Percentiles rank a stretch among this genome's conserved stretches.
Conservation (phyloP, 192 early-diverging fungal genomes). For the Coemansia asiatica region DNA sequence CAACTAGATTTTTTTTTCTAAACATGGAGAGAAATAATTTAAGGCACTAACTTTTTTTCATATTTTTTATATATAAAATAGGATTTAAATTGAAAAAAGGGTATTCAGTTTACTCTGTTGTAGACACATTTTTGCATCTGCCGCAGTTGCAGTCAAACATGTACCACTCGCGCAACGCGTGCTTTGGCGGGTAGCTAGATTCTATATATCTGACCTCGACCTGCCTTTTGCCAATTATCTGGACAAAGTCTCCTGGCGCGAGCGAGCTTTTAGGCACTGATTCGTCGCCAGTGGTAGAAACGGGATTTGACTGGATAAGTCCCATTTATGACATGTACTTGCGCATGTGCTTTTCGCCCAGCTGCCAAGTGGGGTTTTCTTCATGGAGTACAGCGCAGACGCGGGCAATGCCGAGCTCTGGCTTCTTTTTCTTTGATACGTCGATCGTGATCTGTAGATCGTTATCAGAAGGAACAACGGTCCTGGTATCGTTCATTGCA, state of each 20-base stretch:
- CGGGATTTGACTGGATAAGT: constrained; percentile 21
- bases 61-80: not conserved
- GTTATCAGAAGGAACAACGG: constrained; percentile 27
- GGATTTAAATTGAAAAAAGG: too few relatives aligned
- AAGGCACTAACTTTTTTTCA: not conserved
- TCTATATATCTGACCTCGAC: constrained; percentile 37
- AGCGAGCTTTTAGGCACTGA: constrained; percentile 33
- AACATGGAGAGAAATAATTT: too few relatives aligned
- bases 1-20: not conserved
- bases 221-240: constrained; percentile 36
- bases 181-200: constrained; percentile 55
- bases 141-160: constrained; percentile 63
- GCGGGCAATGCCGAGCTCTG: constrained; percentile 58
- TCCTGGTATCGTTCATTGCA: constrained; percentile 9
- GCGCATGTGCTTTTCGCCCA: constrained; percentile 64
- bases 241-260: constrained; percentile 43
- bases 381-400: constrained; percentile 44
- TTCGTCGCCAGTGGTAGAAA: constrained; percentile 11
- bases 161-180: constrained; percentile 59
- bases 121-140: constrained; percentile 55
- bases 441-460: constrained; percentile 45
- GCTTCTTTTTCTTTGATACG: constrained; percentile 52
- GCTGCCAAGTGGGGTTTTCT: constrained; percentile 57
- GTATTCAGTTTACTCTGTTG: not conserved
- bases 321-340: constrained; percentile 58